Base-by-base conservation (phyloP, 139 green algal species). In the Picochlorum sp. region DNA sequence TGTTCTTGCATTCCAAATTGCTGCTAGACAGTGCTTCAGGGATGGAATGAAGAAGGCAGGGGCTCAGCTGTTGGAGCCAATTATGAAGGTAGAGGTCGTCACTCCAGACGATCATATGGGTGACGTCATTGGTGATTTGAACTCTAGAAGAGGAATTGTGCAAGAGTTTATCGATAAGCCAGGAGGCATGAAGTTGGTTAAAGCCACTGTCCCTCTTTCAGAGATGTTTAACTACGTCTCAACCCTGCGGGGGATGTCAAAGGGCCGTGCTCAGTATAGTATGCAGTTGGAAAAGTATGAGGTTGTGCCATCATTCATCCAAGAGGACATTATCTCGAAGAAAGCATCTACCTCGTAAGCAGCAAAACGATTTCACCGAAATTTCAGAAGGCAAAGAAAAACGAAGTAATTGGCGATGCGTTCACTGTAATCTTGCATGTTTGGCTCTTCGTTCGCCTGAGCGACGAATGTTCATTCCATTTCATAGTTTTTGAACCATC, bases 201-300 rank as follows among this genome's bases (percentile, higher is more conserved):
- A 83, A 64, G 86, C 89, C 3, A 77, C 44, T 29, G 91, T 97
- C 40, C 91, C 91, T 3, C 81, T 98, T 22, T 70, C 79, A 8
- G 92, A 97, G 81, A 98, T 98, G 92, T 98, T 98, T 78, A 77
- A 90, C 58, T 98, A 97, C 64, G 90, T 99, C 18, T 89, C 70
- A 50, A 91, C 78, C 37, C 83, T 99, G 63, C 85, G 93, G 33
- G 76, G 77, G 49, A 90, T 93, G 85, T 94, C 87, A 71, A 98
- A 99, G 86, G 93, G 93, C 18, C 85, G 93, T 39, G 93, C 89
- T 8, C 81, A 94, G 67, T 98, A 98, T 81, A 85, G 67, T 12
- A 99, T 99, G 92, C 47, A 67, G 57, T 61, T 82, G 25, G 75
- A 81, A 26, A 83, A 85, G 55, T 99, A 97, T 67, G 85, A 96